These are phyloP conservation scores for Rubroboletus pulcherrimus DNA, from an alignment of 768 basidiomycete species.

Conservation along the genomic window DNA sequence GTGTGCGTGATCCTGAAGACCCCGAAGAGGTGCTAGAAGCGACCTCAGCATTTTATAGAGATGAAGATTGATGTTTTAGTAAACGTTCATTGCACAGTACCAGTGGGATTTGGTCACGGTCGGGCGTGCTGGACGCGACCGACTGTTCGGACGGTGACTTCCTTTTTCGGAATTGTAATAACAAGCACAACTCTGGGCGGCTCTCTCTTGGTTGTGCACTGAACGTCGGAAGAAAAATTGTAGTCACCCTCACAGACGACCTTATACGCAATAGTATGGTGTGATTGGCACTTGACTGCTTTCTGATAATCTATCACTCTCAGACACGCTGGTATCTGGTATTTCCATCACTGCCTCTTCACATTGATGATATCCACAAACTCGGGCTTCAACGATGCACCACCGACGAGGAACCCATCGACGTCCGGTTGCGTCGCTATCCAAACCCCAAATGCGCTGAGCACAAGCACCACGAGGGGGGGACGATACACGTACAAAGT, in stretches of 20 bases:
- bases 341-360: slow-evolving; percentile 31
- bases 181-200: background rate
- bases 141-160: background rate
- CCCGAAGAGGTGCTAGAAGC: slow-evolving; percentile 56
- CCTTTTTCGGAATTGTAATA: background rate
- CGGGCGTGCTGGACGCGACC: background rate
- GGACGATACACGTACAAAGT: slow-evolving; percentile 56
- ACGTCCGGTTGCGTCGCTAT: slow-evolving; percentile 76
- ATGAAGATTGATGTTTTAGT: background rate
- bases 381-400: slow-evolving; percentile 96
- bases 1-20: slow-evolving; percentile 47
- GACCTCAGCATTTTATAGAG: slow-evolving; percentile 48
- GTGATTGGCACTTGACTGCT: background rate
- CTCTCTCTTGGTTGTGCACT: no score
- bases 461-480: background rate
- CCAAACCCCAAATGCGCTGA: background rate
- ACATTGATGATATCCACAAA: slow-evolving; percentile 89
- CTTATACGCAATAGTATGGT: background rate
- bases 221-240: no score
- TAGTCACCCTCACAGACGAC: background rate
- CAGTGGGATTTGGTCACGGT: no score
- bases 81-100: slow-evolving; percentile 5
- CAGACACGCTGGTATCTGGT: background rate
- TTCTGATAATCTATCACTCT: background rate
- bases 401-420: slow-evolving; percentile 97